Evolutionary conservation across 108 stramenopile species (phyloP), one percentile per base, ranked within the genome.

Genomic region (Stephanodiscus triporus): DNA sequence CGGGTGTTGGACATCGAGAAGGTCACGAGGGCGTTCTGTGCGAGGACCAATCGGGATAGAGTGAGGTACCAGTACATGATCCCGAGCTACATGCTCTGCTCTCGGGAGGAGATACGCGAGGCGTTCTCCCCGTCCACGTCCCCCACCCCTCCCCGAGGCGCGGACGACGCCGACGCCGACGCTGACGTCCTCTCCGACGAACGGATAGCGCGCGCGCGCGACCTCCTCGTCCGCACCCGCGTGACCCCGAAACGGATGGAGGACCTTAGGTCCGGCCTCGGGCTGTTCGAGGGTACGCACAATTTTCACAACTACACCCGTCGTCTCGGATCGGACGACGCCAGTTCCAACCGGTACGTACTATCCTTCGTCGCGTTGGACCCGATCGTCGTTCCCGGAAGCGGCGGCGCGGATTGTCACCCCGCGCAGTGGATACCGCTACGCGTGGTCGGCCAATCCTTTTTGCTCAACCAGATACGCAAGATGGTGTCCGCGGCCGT

Each of bases 1-100:
- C 81, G 85, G 16, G 76, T 96, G 20, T 54, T 97, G 63, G 95
- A 93, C 69, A 74, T 99, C 34, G 73, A 81, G 37, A 91, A 97
- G 32, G 85, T 88, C 0, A 89, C 90, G 19, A 87, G 93, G 61
- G 73, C 70, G 37, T 99, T 99, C 76, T 96, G 97, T 75, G 92
- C 97, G 43, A 93, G 95, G 60, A 96, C 91, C 0, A 84, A 85
- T 66, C 87, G 97, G 76, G 91, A 91, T 67, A 86, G 84, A 51
- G 94, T 98, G 9, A 76, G 96, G 36, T 99, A 99, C 85, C 93
- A 96, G 75, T 99, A 99, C 86, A 95, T 99, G 88, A 84, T 99
- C 55, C 99, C 99, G 23, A 90, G 94, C 30, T 97, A 85, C 75
- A 23, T 92, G 65, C 62, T 97, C 40, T 80, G 80, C 14, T 61